Conservation (phyloP, 352 stramenopile genomes). For the Phytophthora fragariae region DNA sequence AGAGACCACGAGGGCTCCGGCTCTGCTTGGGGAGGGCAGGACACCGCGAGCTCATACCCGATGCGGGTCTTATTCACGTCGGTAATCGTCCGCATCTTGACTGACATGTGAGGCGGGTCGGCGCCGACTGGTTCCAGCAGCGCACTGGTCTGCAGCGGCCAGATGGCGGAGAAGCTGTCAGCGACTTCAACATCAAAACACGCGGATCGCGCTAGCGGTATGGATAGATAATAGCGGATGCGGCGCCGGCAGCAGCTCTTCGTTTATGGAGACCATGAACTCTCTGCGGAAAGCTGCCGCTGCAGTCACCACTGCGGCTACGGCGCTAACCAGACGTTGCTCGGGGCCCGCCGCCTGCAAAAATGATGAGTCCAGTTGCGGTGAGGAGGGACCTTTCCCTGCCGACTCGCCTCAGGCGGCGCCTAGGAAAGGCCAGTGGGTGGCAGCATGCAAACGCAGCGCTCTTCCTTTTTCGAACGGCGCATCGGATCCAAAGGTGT, state of each 20-base stretch:
- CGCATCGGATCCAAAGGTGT: neutral
- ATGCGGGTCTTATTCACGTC: conserved; percentile 17
- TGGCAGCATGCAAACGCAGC: neutral
- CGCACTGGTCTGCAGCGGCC: neutral
- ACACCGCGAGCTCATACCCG: too few relatives aligned
- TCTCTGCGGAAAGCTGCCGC: too few relatives aligned
- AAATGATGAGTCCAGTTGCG: conserved; percentile 20
- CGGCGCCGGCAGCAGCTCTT: neutral
- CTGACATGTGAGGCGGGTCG: conserved; percentile 27
- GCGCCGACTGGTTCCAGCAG: neutral
- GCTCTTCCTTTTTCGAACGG: conserved; percentile 23
- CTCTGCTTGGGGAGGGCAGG: too few relatives aligned
- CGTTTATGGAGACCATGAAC: too few relatives aligned
- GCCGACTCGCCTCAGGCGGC: neutral
- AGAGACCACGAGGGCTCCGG: too few relatives aligned
- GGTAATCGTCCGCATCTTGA: neutral
- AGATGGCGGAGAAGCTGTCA: conserved; percentile 33
- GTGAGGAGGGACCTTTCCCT: conserved; percentile 10
- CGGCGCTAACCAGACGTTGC: too few relatives aligned
- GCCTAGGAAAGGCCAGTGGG: too few relatives aligned
- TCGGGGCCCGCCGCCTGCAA: neutral
- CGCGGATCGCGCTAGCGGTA: neutral
- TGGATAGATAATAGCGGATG: neutral
- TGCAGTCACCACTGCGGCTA: too few relatives aligned
- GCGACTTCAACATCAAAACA: conserved; percentile 32